phyloP scores from a whole-genome alignment of 2,329 filamentous ascomycete species.

The Ophiostoma populinum region DNA sequence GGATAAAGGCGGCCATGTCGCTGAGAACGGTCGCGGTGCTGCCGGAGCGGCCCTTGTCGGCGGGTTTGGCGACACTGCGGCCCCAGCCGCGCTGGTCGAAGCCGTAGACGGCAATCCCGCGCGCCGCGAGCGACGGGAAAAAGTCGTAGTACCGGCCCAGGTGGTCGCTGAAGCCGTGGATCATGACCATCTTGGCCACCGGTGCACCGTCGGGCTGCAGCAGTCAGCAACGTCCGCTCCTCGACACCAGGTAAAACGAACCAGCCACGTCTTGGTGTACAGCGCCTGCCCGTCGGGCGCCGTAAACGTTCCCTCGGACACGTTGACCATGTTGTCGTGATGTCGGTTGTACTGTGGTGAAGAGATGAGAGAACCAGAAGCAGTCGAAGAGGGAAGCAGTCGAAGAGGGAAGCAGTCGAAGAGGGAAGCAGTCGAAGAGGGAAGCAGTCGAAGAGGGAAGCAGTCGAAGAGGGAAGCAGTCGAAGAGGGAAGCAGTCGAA shows the following conservation, averaged over 20 bases:
- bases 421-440: no score
- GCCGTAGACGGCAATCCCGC: conserved; percentile 57
- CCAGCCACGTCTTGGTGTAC: conserved; percentile 41
- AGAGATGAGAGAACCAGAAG: no score
- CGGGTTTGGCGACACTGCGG: conserved; percentile 41
- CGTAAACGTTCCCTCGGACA: conserved; percentile 33
- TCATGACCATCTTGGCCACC: conserved; percentile 58
- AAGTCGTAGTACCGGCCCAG: conserved; percentile 59
- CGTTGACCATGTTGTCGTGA: conserved; percentile 19
- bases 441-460: no score
- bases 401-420: no score
- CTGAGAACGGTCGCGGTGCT: conserved; percentile 53
- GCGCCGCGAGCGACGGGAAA: conserved; percentile 50
- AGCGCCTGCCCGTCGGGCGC: conserved; percentile 25
- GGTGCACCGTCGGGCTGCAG: conserved; percentile 35
- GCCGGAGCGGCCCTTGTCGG: conserved; percentile 56
- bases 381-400: no score
- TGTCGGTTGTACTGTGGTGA: no score
- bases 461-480: no score
- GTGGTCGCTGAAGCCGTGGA: conserved; percentile 87
- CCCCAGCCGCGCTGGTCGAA: conserved; percentile 90
- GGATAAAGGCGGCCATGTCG: conserved; percentile 65
- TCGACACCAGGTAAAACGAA: conserved; percentile 19
- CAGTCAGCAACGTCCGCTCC: background rate
- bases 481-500: no score